Conservation (phyloP, 2,329 filamentous ascomycete species). For the Colletotrichum shisoi region DNA sequence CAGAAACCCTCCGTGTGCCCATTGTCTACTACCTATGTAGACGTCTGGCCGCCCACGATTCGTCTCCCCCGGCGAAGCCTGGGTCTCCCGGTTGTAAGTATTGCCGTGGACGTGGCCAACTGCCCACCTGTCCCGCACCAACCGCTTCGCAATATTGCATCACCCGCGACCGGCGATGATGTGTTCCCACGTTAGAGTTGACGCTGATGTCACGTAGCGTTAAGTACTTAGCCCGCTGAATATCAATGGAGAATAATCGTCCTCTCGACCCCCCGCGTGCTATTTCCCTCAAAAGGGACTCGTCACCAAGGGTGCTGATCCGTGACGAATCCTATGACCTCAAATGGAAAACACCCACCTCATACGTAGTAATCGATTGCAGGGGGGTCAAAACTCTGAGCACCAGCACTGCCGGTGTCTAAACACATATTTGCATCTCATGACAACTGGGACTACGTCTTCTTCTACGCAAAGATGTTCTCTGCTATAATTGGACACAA, state of each 20-base stretch:
- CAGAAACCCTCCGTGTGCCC: background rate
- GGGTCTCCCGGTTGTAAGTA: slow-evolving; percentile 17
- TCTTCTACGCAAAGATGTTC: background rate
- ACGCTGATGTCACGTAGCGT: slow-evolving; percentile 20
- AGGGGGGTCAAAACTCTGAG: background rate
- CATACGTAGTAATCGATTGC: slow-evolving; percentile 3
- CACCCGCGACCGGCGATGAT: slow-evolving; percentile 15
- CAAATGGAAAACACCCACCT: slow-evolving; percentile 12
- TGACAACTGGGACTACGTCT: background rate
- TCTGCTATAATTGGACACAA: too few species aligned
- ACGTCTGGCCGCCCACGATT: slow-evolving; percentile 10
- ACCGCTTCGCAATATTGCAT: slow-evolving; percentile 8
- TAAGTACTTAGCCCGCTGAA: background rate
- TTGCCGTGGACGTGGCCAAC: slow-evolving; percentile 15
- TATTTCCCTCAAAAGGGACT: slow-evolving; percentile 1
- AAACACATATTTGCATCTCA: background rate
- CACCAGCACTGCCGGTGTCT: background rate
- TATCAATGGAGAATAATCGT: slow-evolving; percentile 4
- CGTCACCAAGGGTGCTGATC: slow-evolving; percentile 19
- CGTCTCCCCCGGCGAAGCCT: background rate
- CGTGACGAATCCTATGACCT: slow-evolving; percentile 20
- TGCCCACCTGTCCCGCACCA: slow-evolving; percentile 16
- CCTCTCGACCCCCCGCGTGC: background rate
- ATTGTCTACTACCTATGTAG: too few species aligned
- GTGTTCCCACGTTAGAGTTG: slow-evolving; percentile 4